A percentile compares a stretch with the other conserved stretches of the same genome.
Evolutionary conservation across 2,329 filamentous ascomycete species (phyloP).

Genomic region (Aspergillus glaucus): DNA sequence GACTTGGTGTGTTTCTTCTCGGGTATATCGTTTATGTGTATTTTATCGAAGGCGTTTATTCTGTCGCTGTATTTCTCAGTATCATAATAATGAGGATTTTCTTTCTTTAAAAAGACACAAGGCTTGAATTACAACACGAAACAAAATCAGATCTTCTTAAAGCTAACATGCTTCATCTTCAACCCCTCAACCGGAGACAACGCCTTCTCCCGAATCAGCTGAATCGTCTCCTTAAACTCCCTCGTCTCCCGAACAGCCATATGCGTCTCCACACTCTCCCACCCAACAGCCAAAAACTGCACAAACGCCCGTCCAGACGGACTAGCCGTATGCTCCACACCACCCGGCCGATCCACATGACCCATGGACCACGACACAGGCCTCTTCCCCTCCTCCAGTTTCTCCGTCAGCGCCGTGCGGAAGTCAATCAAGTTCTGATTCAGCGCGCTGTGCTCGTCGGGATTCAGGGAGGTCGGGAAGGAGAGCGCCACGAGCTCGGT

Average conservation of each 20-base stretch:
- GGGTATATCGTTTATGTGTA: conserved; percentile 23
- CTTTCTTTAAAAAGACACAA: neutral
- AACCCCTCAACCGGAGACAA: conserved; percentile 31
- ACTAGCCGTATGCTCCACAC: conserved; percentile 29
- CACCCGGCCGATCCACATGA: conserved; percentile 30
- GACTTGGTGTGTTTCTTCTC: conserved; percentile 8
- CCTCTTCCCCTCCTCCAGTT: conserved; percentile 21
- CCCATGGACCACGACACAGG: conserved; percentile 29
- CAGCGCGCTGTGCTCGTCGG: conserved; percentile 21
- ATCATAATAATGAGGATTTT: conserved; percentile 1
- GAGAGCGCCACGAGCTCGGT: conserved; percentile 46
- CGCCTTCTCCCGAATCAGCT: conserved; percentile 36
- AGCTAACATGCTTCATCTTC: conserved; percentile 42
- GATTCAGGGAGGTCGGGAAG: conserved; percentile 32
- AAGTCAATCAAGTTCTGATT: conserved; percentile 34
- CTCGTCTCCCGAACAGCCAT: conserved; percentile 41
- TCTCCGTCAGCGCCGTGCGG: conserved; percentile 24
- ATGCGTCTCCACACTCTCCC: conserved; percentile 48
- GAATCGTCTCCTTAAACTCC: conserved; percentile 39
- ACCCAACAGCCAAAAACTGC: conserved; percentile 44
- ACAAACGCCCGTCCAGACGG: conserved; percentile 36
- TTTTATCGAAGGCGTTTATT: conserved; percentile 26
- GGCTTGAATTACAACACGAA: neutral
- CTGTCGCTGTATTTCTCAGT: conserved; percentile 1
- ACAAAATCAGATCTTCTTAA: conserved; percentile 23